Evolutionary conservation across 768 basidiomycete genomes (phyloP), one percentile per base, ranked within the genome.

Genomic region (Lanmaoa pseudosensibilis): DNA sequence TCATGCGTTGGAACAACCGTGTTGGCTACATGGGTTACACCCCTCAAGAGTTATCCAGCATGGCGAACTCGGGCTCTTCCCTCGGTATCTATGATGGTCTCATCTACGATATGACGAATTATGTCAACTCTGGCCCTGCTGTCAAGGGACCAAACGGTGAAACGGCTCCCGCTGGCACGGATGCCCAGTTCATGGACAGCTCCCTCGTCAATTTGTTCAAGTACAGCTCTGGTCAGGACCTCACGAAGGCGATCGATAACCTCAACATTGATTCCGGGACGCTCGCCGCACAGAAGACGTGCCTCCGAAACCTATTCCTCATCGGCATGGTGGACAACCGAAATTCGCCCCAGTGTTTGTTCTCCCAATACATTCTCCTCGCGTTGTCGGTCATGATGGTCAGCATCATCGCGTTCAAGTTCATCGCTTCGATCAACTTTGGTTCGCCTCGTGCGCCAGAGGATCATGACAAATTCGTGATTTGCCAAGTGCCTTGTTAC

Each of bases 401-500:
- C 58, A 77, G 87, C 52, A 88, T 98, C 65, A 95, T 97, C 68
- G 94, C 88, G 1, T 95, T 96, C 87, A 98, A 96, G 75, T 96
- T 96, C 78, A 75, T 97, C 58, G 92, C 92, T 2, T 93, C 92
- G 0, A 79, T 96, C 71, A 88, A 92, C 73, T 92, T 97, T 68
- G 83, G 84, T 46, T 75, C 87, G 4, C 71, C 84, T 18, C 84
- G 92, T 54, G 89, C 90, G 7, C 94, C 94, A 0, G 94, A 96
- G 73, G 90, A 94, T 64, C 93, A 94, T 69, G 94, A 97, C 78
- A 96, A 97, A 74, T 96, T 97, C 63, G 90, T 97, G 60, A 92
- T 96, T 64, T 98, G 95, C 70, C 96, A 98, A 68, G 94, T 98
- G 0, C 96, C 96, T 30, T 98, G 96, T 82, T 98, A 98, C 70